Percentiles rank a stretch among this genome's conserved stretches.
Evolutionary conservation across 2,329 filamentous ascomycete species (phyloP).

Genomic region (Scedosporium apiospermum): DNA sequence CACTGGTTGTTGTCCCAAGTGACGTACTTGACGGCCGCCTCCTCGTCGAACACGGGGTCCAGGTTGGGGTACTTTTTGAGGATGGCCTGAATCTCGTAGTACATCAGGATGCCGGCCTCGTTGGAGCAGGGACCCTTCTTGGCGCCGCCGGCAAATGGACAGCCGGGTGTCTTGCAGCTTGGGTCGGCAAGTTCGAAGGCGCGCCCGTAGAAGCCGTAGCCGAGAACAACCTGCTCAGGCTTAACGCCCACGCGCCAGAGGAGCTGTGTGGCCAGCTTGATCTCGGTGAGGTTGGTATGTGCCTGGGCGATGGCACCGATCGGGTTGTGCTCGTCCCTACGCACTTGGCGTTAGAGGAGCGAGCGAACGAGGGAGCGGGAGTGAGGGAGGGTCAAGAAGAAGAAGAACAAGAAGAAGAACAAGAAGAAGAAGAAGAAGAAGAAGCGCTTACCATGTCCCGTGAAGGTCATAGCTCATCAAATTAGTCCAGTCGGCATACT

Average conservation of each 20-base stretch:
- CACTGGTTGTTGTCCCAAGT: slow-evolving; percentile 9
- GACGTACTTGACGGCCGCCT: slow-evolving; percentile 6
- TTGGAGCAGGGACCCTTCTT: slow-evolving; percentile 11
- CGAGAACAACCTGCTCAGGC: slow-evolving; percentile 31
- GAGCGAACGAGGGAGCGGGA: too few relatives aligned
- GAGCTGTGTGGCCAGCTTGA: slow-evolving; percentile 28
- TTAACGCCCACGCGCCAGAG: slow-evolving; percentile 34
- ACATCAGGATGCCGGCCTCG: slow-evolving; percentile 9
- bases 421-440: too few relatives aligned
- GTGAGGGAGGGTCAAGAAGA: too few relatives aligned
- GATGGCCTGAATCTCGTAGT: slow-evolving; percentile 9
- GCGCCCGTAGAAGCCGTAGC: slow-evolving; percentile 31
- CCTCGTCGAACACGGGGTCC: neutral
- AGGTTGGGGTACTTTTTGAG: slow-evolving; percentile 8
- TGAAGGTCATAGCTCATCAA: slow-evolving; percentile 34
- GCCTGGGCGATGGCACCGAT: slow-evolving; percentile 22
- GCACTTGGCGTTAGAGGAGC: too few relatives aligned
- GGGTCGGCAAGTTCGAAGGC: slow-evolving; percentile 12
- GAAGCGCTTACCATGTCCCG: slow-evolving; percentile 16
- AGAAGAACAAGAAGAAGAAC: too few relatives aligned
- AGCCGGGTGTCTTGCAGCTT: slow-evolving; percentile 11
- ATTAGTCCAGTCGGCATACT: slow-evolving; percentile 27
- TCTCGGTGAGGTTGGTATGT: slow-evolving; percentile 39
- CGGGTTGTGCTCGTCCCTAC: slow-evolving; percentile 24
- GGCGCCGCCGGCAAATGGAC: slow-evolving; percentile 6